Base-by-base conservation (phyloP, 2,329 filamentous ascomycete species). In the Scolecobasidium constrictum region DNA sequence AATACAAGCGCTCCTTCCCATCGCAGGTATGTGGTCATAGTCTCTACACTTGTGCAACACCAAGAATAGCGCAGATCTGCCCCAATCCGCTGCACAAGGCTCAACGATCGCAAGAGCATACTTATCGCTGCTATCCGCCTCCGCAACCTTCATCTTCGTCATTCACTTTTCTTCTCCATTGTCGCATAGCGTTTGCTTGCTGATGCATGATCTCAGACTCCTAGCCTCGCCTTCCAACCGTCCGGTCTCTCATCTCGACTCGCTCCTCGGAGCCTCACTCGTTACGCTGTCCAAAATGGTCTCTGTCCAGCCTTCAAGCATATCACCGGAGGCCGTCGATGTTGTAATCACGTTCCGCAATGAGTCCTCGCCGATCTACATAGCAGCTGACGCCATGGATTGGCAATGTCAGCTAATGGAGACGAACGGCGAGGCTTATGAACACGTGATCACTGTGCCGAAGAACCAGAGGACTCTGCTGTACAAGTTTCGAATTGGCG, bases 381-480 rank as follows among this genome's bases (percentile, higher is more conserved):
- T 42, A 2, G 31, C 40, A 20, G 23, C 34, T 16, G 40, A 42
- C 18, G 34, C 19, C 20, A 42, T 20, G n/a, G 33, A 28, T 23
- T 42, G 40, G 40, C 31, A 20, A 20, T 33, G 31, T 9, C 26
- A 36, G 13, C 40, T 34, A 34, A 42, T 42, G 40, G 20, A 12
- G 5, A 36, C 31, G 9, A 31, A 31, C 12, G 13, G 18, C 7
- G 40, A 42, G 3, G n/a, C 31, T 5, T 34, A 42, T 15, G 31
- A 36, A 11, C 40, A 42, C 40, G 40, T 42, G 18, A 42, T 36
- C 12, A 42, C 40, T 11, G 40, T 42, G 13, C 40, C 40, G 31
- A 35, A 34, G 40, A n/a, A 42, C 31, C 22, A 26, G 18, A 5
- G n/a, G 20, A 5, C 31, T 35, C 19, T 36, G 9, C 34, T 42